Base-by-base conservation (phyloP, 257 asterid species). In the Fraxinus excelsior region DNA sequence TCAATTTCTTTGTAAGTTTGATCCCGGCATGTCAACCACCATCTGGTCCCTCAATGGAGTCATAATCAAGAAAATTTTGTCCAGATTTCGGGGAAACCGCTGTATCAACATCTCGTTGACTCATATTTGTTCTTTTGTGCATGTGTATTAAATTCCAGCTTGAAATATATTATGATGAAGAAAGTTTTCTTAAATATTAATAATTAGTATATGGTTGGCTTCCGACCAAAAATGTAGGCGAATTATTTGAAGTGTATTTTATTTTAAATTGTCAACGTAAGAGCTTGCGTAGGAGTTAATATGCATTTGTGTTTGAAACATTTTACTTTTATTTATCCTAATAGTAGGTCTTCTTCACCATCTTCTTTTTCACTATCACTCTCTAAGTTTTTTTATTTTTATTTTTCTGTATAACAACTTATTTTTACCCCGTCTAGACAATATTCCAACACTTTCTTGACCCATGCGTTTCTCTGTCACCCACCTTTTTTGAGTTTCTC, bases 41-140 rank as follows among this genome's bases (percentile, higher is more conserved):
- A 70, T 53, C 32, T 37, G 73, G 80, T 21, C 67, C 49, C 51
- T 70, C 49, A 44, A 79, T 82, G 2, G 67, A 13, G 67, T 23
- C 67, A 29, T 23, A 62, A 62, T 62, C 68, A 25, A 1, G 44
- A 34, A 58, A 76, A 56, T 25, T 19, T 8, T 23, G 49, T 76
- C 86, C 86, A 82, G 67, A 79, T 82, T 67, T 82, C 83, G 72
- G 74, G 86, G 86, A 25, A 80, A 78, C 66, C 49, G 69, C 34
- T 16, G 14, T 25, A 34, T 51, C 76, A 13, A 51, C 35, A 67
- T 71, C 73, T 19, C 13, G 83, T 44, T 82, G 83, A 83, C 74
- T 79, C 81, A 72, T 69, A 58, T 44, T 58, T 28, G 1, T 71
- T 44, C 53, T 72, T 25, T 79, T 73, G 74, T 66, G 71, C 83